Percentiles rank a stretch among this genome's conserved stretches.
phyloP scores from a whole-genome alignment of 176 grass and related monocot species.

The Tuctoria greenei region DNA sequence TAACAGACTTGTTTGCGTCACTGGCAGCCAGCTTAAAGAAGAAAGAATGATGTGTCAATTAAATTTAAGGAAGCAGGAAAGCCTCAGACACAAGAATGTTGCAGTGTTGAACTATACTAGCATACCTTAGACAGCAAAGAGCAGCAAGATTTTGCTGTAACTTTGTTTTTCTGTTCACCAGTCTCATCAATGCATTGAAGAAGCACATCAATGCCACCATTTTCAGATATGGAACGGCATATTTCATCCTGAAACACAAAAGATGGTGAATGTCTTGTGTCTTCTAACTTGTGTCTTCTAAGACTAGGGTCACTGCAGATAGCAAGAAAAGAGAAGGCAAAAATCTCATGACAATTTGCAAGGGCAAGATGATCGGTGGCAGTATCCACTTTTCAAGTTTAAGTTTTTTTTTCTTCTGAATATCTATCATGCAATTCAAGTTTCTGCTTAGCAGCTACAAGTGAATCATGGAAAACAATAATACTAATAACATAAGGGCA shows the following conservation, averaged over 20 bases:
- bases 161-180: constrained; percentile 56
- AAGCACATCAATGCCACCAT: constrained; percentile 84
- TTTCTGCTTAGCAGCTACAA: neutral
- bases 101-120: constrained; percentile 4
- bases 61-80: neutral
- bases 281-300: no score
- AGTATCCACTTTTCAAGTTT: neutral
- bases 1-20: constrained; percentile 79
- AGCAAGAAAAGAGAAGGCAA: neutral
- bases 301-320: neutral
- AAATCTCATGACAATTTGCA: neutral
- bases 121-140: constrained; percentile 89
- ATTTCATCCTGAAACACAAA: constrained; percentile 84
- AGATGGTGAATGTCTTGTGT: constrained; percentile 23
- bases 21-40: constrained; percentile 75
- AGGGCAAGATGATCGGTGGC: neutral
- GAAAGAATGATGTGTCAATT: constrained; percentile 37
- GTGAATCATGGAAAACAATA: neutral
- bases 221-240: constrained; percentile 86
- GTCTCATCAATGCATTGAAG: constrained; percentile 71
- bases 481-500: neutral
- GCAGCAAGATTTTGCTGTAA: constrained; percentile 68
- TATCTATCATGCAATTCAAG: neutral
- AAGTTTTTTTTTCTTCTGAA: neutral
- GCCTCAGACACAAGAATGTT: constrained; percentile 21